Base-by-base conservation (phyloP, 495 filamentous ascomycete genomes). In the Immersiella caudata region DNA sequence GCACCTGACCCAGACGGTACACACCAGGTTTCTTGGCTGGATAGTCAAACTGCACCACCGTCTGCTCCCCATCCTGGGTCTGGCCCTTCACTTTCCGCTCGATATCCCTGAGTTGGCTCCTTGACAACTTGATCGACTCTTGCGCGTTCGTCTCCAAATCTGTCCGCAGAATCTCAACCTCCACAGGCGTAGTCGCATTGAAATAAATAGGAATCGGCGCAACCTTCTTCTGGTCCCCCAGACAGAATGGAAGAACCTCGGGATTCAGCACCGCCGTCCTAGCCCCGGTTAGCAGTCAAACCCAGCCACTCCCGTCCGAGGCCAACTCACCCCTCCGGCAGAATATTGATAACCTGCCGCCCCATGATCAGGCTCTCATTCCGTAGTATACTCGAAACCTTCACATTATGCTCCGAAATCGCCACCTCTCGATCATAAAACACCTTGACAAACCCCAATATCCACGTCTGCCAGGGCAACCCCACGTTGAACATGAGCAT, bases 341-440 rank as follows among this genome's bases (percentile, higher is more conserved):
- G 82, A 75, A 98, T 96, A 73, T 99, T 93, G 73, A 99, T 93
- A 68, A 96, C 94, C 79, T 97, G 93, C 75, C 92, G 94, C 74
- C 95, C 95, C 75, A 96, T 84, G 62, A 98, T 97, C 71, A 97
- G 85, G 7, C 94, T 97, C 1, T 91, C 84, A 74, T 97, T 97
- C 74, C 96, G 89, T 52, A 96, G 83, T 60, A 98, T 92, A 66
- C 87, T 89, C 1, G 88, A 89, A 27, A 93, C 86, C 73, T 96
- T 96, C 62, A 98, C 95, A 69, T 87, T 91, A 55, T 88, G 86
- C 76, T 97, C 95, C 5, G 90, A 91, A 71, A 99, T 91, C 14
- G 95, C 92, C 54, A 97, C 73, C 76, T 99, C 95, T 64, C 91
- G 87, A 74, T 97, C 94, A 72, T 93, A 98, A 50, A 97, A 80